Base-by-base conservation (phyloP, 2,329 filamentous ascomycete genomes). In the Calonectria leucothoes region DNA sequence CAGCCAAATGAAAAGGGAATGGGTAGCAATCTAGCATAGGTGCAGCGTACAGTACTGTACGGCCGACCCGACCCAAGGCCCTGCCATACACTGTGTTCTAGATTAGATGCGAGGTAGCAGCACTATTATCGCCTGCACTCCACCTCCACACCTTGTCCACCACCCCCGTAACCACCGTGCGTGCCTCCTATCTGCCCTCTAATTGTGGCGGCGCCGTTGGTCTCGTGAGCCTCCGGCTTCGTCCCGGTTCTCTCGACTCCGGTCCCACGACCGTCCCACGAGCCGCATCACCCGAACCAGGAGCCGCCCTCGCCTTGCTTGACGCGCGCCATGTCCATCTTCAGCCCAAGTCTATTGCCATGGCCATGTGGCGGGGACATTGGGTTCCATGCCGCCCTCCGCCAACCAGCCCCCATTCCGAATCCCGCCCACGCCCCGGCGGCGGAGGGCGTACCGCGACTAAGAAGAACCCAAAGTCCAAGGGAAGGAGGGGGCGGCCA, bases 221-320 rank as follows among this genome's bases (percentile, higher is more conserved):
- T 78, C 78, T 78, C 76, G 74, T 80, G 78, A 80, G 78, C 70
- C 75, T 68, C 65, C 65, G 78, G 78, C 75, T 80, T 67, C 69
- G 78, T 75, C 77, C 78, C 78, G 78, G 78, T 75, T 67, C 64
- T 77, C 72, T 76, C 75, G 69, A 74, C 78, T 80, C 78, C 78
- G 78, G 78, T 77, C 78, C 78, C 78, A 80, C 78, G 78, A 69
- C 67, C 66, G 65, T 63, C 78, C 72, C 74, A 79, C 72, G 77
- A 80, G 73, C 74, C 76, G 77, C 70, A 73, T 72, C 51, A 65
- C 57, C 65, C 74, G 59, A 55, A 33, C 61, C 37, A 49, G 45
- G 55, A 64, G 33, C 29, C 61, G 37, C 66, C 42, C 27, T 33
- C 65, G 33, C 49, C 37, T 49, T 37, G 23, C 42, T 25, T 42